phyloP scores from a whole-genome alignment of 305 asterid genomes.

The Stenogyne calaminthoides region DNA sequence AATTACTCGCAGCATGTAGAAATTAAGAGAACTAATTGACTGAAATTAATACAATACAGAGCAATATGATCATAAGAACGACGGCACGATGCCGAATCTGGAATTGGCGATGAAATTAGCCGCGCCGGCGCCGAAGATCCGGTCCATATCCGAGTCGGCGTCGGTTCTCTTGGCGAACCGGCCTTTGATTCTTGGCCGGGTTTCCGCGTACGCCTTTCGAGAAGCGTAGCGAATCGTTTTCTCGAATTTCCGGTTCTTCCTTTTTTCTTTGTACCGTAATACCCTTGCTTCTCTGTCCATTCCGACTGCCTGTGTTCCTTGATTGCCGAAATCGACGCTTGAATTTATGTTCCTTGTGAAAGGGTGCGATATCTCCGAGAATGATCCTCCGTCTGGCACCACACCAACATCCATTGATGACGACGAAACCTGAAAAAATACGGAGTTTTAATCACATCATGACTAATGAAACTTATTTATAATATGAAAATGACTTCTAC shows the following conservation, averaged over 20 bases:
- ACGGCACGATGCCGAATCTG: constrained; percentile 68
- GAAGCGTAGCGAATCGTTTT: constrained; percentile 93
- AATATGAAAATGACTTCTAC: no score
- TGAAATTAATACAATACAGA: constrained; percentile 25
- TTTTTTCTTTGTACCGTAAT: constrained; percentile 84
- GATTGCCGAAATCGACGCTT: constrained; percentile 35
- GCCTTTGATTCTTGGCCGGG: constrained; percentile 90
- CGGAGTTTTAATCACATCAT: neutral
- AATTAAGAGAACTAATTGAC: constrained; percentile 10
- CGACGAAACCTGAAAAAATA: constrained; percentile 67
- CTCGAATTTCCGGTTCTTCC: constrained; percentile 83
- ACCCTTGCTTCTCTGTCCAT: constrained; percentile 84
- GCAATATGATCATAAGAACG: constrained; percentile 43
- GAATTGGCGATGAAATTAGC: constrained; percentile 45
- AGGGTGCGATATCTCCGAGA: constrained; percentile 62
- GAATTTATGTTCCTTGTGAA: constrained; percentile 32
- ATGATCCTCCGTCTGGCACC: constrained; percentile 75
- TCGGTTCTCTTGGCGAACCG: constrained; percentile 81
- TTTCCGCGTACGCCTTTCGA: constrained; percentile 88
- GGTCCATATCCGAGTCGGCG: constrained; percentile 53
- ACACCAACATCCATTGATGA: constrained; percentile 82
- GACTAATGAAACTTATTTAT: no score
- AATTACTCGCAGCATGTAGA: constrained; percentile 18
- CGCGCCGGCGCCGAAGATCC: constrained; percentile 40
- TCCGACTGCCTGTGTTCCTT: constrained; percentile 40